A percentile compares a stretch with the other conserved stretches of the same genome.
phyloP scores from a whole-genome alignment of 2,329 filamentous ascomycete genomes.

The Aspergillus quadrilineatus region DNA sequence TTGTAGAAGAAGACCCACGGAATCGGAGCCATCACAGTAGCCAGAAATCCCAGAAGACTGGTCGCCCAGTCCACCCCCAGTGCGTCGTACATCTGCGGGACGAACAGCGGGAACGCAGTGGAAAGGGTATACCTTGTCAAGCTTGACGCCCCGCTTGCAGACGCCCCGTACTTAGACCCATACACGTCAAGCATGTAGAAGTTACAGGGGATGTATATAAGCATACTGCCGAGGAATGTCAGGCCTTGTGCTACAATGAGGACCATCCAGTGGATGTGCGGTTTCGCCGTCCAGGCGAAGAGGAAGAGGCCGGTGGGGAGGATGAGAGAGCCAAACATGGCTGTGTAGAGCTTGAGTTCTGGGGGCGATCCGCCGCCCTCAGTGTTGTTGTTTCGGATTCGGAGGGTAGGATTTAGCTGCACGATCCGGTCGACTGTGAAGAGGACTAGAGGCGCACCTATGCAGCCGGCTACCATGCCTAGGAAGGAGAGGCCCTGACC shows the following conservation, averaged over 20 bases:
- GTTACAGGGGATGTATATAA: conserved; percentile 37
- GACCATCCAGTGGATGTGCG: conserved; percentile 32
- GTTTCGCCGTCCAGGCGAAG: conserved; percentile 63
- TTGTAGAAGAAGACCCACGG: conserved; percentile 38
- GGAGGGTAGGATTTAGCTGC: neutral
- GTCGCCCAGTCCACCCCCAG: conserved; percentile 46
- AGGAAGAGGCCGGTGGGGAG: conserved; percentile 62
- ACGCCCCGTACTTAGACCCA: conserved; percentile 40
- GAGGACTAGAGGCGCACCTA: conserved; percentile 49
- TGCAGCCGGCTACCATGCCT: conserved; percentile 70
- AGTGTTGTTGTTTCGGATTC: neutral
- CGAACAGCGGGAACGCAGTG: conserved; percentile 42
- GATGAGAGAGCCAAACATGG: conserved; percentile 27
- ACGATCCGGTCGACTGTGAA: conserved; percentile 8
- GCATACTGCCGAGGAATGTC: conserved; percentile 26
- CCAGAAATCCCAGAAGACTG: conserved; percentile 38
- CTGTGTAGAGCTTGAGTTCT: conserved; percentile 26
- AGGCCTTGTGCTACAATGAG: conserved; percentile 29
- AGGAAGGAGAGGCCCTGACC: conserved; percentile 75
- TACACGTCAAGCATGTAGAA: conserved; percentile 45
- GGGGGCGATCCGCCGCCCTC: conserved; percentile 13
- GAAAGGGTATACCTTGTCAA: conserved; percentile 30
- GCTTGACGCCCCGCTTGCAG: conserved; percentile 32
- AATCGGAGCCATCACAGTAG: conserved; percentile 37
- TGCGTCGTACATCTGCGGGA: conserved; percentile 39